Conservation (phyloP, 306 rosid species). For the Ormosia semicastrata region DNA sequence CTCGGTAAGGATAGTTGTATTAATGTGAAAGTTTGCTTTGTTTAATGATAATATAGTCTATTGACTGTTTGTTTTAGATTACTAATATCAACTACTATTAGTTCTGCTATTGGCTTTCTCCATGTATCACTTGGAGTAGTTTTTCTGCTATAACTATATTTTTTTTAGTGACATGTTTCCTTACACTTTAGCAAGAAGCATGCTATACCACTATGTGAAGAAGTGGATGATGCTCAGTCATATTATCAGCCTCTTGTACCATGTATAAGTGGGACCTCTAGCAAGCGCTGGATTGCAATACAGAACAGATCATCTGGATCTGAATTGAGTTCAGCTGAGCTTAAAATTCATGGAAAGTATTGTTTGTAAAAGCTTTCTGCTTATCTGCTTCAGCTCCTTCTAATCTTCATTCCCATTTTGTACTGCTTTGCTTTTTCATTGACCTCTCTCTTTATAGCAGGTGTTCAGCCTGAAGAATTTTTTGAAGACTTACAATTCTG, state of each 20-base stretch:
- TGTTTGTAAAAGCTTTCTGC: slow-evolving; percentile 18
- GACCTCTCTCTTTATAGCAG: slow-evolving; percentile 48
- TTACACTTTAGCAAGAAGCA: slow-evolving; percentile 55
- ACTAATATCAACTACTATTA: background rate
- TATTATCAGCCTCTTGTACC: slow-evolving; percentile 69
- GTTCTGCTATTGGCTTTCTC: slow-evolving; percentile 26
- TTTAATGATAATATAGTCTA: background rate
- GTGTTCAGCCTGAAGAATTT: slow-evolving; percentile 65
- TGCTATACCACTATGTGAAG: slow-evolving; percentile 66
- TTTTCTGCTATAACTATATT: background rate
- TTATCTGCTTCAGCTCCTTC: slow-evolving; percentile 10
- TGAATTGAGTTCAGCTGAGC: slow-evolving; percentile 52
- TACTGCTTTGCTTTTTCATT: slow-evolving; percentile 15
- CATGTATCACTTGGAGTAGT: background rate
- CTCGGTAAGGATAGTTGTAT: slow-evolving; percentile 50
- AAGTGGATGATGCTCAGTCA: slow-evolving; percentile 47
- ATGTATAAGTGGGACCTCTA: slow-evolving; percentile 68
- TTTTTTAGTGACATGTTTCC: slow-evolving; percentile 12
- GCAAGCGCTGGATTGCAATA: slow-evolving; percentile 77
- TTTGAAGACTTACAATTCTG: slow-evolving; percentile 63
- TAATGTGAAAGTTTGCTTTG: background rate
- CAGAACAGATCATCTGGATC: slow-evolving; percentile 68
- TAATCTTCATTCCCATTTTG: background rate
- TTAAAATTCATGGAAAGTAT: slow-evolving; percentile 85
- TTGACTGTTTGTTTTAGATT: background rate